These are phyloP conservation scores for Zea luxurians DNA, from an alignment of 176 grass and related monocot species.

Conservation along the genomic window DNA sequence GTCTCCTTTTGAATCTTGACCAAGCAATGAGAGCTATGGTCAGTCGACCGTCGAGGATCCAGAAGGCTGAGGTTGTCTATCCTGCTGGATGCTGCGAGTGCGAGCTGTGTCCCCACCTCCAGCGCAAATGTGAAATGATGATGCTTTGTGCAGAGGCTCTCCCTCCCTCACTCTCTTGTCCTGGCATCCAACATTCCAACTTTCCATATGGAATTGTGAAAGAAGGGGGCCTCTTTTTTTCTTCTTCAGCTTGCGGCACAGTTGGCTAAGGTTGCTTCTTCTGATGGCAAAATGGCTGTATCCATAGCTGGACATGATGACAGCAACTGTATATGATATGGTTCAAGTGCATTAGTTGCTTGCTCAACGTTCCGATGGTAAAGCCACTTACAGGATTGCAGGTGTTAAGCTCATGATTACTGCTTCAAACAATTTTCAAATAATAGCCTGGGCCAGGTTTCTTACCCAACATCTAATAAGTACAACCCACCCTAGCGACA, in stretches of 20 bases:
- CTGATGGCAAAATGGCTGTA: background rate
- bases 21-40: background rate
- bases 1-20: background rate
- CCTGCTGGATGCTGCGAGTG: background rate
- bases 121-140: constrained; percentile 8
- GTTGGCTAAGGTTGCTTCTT: constrained; percentile 8
- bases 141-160: background rate
- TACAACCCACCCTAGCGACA: constrained; percentile 24
- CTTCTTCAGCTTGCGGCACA: background rate
- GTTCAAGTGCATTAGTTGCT: constrained; percentile 3
- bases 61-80: constrained; percentile 6
- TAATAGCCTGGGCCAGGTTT: background rate
- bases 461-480: background rate
- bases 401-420: constrained; percentile 22
- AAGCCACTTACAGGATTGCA: background rate
- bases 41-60: background rate
- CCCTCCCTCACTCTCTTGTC: background rate
- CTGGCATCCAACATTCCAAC: background rate
- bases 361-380: constrained; percentile 11
- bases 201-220: constrained; percentile 13
- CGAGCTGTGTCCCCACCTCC: background rate
- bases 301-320: constrained; percentile 13
- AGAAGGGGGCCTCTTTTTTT: background rate
- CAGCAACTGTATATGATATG: constrained; percentile 6
- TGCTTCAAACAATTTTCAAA: background rate